These are phyloP conservation scores for Kitagawia praeruptora DNA, from an alignment of 129 eudicot genomes.

Conservation along the genomic window DNA sequence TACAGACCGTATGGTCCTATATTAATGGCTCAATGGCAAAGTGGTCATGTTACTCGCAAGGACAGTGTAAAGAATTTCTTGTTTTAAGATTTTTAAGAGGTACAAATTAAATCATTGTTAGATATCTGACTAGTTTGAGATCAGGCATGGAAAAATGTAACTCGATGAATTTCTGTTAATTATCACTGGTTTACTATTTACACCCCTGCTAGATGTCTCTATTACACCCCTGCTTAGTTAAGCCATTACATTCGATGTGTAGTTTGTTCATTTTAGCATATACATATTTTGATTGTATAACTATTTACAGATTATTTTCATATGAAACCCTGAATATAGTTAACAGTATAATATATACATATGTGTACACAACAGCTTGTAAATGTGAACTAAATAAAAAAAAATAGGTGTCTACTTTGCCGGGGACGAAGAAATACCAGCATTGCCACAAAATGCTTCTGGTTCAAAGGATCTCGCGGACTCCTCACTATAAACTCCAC, in stretches of 20 bases:
- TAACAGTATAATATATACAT: not conserved
- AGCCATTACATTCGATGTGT: no score
- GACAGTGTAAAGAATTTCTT: conserved; percentile 60
- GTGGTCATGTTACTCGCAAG: conserved; percentile 80
- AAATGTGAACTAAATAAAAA: not conserved
- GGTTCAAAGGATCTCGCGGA: conserved; percentile 97
- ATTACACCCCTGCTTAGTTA: no score
- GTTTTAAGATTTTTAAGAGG: conserved; percentile 67
- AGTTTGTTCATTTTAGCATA: no score
- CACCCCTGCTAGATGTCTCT: no score
- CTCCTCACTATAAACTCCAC: conserved; percentile 72
- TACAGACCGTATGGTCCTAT: conserved; percentile 65
- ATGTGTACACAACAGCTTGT: not conserved
- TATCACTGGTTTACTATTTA: no score
- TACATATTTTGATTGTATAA: no score
- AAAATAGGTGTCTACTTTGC: conserved; percentile 3
- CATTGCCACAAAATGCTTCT: conserved; percentile 86
- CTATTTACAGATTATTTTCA: not conserved
- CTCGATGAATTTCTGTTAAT: not conserved
- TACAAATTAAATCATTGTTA: conserved; percentile 7
- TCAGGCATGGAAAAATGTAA: not conserved
- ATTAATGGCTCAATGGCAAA: conserved; percentile 81
- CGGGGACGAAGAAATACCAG: conserved; percentile 27
- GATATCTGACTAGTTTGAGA: not conserved
- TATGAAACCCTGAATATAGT: not conserved